Conservation (phyloP, 1,284 basidiomycete species). For the Pascua sp. region DNA sequence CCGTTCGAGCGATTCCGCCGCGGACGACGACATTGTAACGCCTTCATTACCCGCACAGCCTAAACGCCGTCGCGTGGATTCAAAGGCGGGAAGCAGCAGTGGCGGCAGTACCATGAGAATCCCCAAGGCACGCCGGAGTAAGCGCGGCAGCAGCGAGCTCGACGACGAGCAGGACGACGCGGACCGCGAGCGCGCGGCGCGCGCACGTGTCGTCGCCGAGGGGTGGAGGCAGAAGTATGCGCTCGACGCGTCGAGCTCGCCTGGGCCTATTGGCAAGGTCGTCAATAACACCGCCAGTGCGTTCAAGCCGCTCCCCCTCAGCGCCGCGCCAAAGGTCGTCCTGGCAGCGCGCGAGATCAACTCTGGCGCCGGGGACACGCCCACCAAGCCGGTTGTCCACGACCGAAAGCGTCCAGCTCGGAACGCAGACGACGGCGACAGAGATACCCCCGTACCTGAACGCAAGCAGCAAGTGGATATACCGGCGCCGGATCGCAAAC, state of each 20-base stretch:
- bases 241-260: conserved; percentile 18
- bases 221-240: conserved; percentile 46
- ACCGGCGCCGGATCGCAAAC: not conserved
- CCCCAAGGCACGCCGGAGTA: conserved; percentile 6
- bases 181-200: conserved; percentile 22
- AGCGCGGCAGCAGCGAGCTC: conserved; percentile 17
- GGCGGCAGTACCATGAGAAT: no score
- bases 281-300: not conserved
- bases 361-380: not conserved
- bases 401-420: no score
- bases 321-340: not conserved
- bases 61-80: no score
- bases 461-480: not conserved
- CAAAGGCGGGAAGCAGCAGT: no score
- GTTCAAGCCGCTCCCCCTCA: conserved; percentile 1
- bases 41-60: conserved; percentile 7
- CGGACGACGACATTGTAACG: conserved; percentile 32
- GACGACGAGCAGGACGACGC: conserved; percentile 21
- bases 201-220: conserved; percentile 34
- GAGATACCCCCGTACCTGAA: not conserved
- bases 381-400: not conserved
- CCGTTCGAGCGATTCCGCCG: conserved; percentile 29
- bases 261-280: not conserved
- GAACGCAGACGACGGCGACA: not conserved
- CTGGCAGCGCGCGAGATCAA: conserved; percentile 4